These are phyloP conservation scores for Chondrus crispus DNA, from an alignment of 23 red algal species.

Conservation along the genomic window DNA sequence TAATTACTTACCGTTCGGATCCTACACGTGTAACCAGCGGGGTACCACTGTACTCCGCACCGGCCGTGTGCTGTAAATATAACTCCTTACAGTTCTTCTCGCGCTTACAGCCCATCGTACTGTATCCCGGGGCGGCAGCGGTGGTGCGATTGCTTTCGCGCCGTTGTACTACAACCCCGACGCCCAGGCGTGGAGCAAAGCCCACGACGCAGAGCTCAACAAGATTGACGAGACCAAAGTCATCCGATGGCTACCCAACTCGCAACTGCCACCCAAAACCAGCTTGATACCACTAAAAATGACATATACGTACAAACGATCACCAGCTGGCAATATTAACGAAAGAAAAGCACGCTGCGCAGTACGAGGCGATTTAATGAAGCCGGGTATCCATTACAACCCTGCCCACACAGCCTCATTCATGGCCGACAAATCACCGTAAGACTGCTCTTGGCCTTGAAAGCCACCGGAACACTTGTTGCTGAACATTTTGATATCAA, in stretches of 20 bases:
- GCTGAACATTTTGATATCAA: slow-evolving; percentile 22
- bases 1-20: no score
- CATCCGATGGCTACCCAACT: slow-evolving; percentile 14
- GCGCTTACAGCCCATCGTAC: no score
- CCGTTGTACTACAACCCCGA: slow-evolving; percentile 4
- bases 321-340: background rate
- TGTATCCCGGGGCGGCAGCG: no score
- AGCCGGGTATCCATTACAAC: background rate
- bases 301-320: slow-evolving; percentile 24
- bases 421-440: background rate
- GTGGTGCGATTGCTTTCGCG: no score
- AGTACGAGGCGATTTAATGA: slow-evolving; percentile 6
- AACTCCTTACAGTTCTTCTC: no score
- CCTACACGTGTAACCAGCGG: no score
- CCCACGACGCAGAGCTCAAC: slow-evolving; percentile 2
- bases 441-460: background rate
- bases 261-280: background rate
- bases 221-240: background rate
- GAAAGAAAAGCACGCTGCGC: background rate
- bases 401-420: background rate
- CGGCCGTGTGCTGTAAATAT: no score
- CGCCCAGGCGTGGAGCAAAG: background rate
- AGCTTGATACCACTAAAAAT: background rate
- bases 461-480: background rate
- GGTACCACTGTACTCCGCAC: no score